Percentiles rank a stretch among this genome's conserved stretches.
Conservation (phyloP, 106 monocot species). For the Gastrodia elata region DNA sequence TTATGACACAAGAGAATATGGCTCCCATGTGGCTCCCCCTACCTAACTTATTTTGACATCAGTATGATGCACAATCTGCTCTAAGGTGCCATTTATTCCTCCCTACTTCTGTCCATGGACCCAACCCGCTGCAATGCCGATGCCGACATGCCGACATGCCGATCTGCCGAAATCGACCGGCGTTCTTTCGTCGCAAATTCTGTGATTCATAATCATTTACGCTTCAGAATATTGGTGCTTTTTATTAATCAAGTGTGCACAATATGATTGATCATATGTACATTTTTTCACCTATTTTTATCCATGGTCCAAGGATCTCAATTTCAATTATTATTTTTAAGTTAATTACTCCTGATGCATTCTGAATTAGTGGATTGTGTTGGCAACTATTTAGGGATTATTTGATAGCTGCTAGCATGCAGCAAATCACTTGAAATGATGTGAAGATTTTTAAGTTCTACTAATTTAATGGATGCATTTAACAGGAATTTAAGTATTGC, state of each 20-base stretch:
- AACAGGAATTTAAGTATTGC: no score
- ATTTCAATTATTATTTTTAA: background rate
- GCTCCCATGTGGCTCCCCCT: slow-evolving; percentile 4
- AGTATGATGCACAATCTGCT: background rate
- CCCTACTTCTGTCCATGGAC: slow-evolving; percentile 2
- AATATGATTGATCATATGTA: background rate
- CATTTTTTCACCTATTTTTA: background rate
- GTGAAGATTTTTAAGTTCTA: no score
- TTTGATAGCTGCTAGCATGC: no score
- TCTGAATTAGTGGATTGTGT: no score
- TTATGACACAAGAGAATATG: slow-evolving; percentile 7
- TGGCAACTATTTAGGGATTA: no score
- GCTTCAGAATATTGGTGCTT: background rate
- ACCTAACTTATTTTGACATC: slow-evolving; percentile 1
- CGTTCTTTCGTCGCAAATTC: background rate
- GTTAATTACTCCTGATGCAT: no score
- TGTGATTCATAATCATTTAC: background rate
- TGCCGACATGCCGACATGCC: background rate
- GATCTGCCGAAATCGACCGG: background rate
- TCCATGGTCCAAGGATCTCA: background rate
- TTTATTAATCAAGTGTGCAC: background rate
- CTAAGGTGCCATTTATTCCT: slow-evolving; percentile 7
- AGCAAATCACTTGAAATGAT: no score
- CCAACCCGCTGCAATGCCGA: background rate
- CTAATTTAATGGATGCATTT: no score